Base-by-base conservation (phyloP, 345 rosid genomes). In the Ailanthus altissimus region DNA sequence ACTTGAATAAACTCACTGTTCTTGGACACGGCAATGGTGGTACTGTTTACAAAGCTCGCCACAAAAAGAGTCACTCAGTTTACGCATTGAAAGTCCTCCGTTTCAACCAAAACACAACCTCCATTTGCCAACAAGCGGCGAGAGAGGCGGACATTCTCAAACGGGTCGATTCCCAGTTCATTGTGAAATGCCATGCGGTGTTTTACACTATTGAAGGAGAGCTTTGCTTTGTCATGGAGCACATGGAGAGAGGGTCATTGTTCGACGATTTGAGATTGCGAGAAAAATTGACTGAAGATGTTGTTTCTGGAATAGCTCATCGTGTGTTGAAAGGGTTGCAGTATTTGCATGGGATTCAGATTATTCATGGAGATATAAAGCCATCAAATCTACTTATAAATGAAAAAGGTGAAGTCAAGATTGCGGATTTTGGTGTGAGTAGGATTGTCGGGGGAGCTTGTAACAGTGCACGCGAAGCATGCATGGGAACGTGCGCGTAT, bases 351-450 rank as follows among this genome's bases (percentile, higher is more conserved):
- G 79, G 78, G 15, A 62, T 83, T 86, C 76, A 83, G 67, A 90
- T 92, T 42, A 88, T 90, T 2, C 94, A 92, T 0, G 85, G 92
- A 13, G 94, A 92, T 65, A 92, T 89, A 42, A 90, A 88, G 50
- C 97, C 95, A 6, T 89, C 95, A 1, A 92, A 89, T 67, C 79
- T 92, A 0, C 82, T 92, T 2, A 84, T 90, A 20, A 86, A 88
- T 16, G 66, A 69, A 0, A 57, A 81, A 20, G 89, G 91, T 20
- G 89, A 88, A 2, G 83, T 89, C 2, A 89, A 92, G 80, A 90
- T 90, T 21, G 94, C 93, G 0, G 94, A 92, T 81, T 92, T 90
- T 23, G 91, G 97, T 10, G 97, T 81, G 47, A 90, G 94, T 6
- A 80, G 80, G 84, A 72, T 86, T 11, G 80, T 81, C 38, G 80